phyloP scores from a whole-genome alignment of 164 flowering plant species.

The Litsea cubeba region DNA sequence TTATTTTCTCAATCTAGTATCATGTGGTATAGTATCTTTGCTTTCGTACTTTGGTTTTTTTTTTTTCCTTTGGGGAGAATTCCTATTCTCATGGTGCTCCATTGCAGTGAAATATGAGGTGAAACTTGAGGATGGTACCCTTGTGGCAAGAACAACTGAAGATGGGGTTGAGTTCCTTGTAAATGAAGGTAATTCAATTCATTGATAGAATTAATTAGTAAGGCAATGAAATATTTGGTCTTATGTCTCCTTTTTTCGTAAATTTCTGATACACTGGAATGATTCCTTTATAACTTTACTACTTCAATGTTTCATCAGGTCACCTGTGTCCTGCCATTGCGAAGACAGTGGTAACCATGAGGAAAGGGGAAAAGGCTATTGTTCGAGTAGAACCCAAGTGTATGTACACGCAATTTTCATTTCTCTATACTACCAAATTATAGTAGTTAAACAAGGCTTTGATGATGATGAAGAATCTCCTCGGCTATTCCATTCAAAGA shows the following conservation, averaged over 20 bases:
- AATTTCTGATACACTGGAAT: background rate
- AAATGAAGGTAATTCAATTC: slow-evolving; percentile 16
- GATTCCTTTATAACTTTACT: background rate
- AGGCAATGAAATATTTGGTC: background rate
- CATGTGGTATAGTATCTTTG: background rate
- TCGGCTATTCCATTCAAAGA: no score
- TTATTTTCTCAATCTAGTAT: background rate
- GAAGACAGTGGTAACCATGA: slow-evolving; percentile 32
- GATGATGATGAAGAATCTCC: no score
- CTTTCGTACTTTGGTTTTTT: background rate
- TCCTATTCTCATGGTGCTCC: background rate
- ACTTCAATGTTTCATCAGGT: slow-evolving; percentile 15
- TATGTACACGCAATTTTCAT: slow-evolving; percentile 7
- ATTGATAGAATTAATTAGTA: background rate
- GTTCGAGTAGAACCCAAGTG: slow-evolving; percentile 28
- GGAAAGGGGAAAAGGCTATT: slow-evolving; percentile 31
- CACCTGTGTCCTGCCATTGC: slow-evolving; percentile 35
- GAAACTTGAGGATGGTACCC: slow-evolving; percentile 23
- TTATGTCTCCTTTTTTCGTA: background rate
- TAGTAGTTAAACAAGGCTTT: no score
- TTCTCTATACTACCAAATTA: background rate
- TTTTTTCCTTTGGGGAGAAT: background rate
- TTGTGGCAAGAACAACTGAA: slow-evolving; percentile 23
- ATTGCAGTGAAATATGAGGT: slow-evolving; percentile 27
- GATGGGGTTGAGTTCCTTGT: slow-evolving; percentile 28